Evolutionary conservation across 768 basidiomycete genomes (phyloP), one percentile per base, ranked within the genome.

Genomic region (Naganishia friedmannii): DNA sequence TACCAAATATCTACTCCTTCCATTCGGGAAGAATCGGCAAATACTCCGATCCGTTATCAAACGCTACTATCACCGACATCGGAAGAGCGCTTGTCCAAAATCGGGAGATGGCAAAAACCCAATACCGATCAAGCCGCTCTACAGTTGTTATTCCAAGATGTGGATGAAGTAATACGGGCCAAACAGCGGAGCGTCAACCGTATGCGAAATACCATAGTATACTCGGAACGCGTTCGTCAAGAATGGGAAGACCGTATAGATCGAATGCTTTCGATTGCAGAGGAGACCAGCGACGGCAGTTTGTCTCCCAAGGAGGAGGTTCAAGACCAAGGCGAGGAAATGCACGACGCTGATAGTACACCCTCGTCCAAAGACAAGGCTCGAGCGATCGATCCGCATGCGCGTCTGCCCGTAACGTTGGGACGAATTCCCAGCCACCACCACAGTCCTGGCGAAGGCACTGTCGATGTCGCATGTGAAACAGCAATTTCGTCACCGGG

Each of bases 201-300:
- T 46, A 88, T 99, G 88, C 92, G 95, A 82, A 96, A 95, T 77
- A 97, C 93, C 23, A 93, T 99, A 74, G 86, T 91, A 66, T 98
- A 98, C 81, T 89, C 93, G 48, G 96, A 98, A 84, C 95, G 94
- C 83, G 91, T 96, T 34, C 88, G 95, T 83, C 89, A 90, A 75
- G 96, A 98, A 82, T 98, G 95, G 94, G 90, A 97, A 81, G 90
- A 91, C 76, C 88, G 87, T 74, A 89, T 96, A 17, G 89, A 88
- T 71, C 85, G 87, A 74, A 86, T 85, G 51, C 81, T 94, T 39
- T 85, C 85, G 3, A 83, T 83, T 39, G 82, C 84, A 31, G 86
- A 87, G 21, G 87, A 86, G 9, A 34, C 51, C 65, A 53, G 29
- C 58, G 19, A 72, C 69, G 28, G 75, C 53, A 53, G 75, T 42